Conservation (phyloP, 2,329 filamentous ascomycete species). For the Fusarium sterilihyphosum region DNA sequence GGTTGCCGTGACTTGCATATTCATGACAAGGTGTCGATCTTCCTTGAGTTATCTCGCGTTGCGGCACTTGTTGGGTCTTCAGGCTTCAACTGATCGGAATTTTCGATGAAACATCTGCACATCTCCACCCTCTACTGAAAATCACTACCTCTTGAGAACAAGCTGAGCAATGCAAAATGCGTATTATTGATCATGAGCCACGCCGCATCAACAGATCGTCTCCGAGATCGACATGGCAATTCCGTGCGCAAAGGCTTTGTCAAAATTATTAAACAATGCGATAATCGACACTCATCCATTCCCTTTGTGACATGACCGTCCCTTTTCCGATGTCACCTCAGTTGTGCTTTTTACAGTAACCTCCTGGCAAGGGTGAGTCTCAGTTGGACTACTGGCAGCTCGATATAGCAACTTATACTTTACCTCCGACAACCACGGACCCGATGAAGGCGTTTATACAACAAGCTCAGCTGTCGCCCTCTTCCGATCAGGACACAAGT, state of each 20-base stretch:
- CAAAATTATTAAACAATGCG: conserved; percentile 23
- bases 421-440: conserved; percentile 15
- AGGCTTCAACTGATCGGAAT: neutral
- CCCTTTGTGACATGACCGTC: neutral
- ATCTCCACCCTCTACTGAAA: neutral
- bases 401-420: conserved; percentile 40
- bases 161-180: conserved; percentile 9
- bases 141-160: conserved; percentile 10
- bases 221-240: conserved; percentile 24
- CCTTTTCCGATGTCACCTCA: conserved; percentile 18
- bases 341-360: neutral
- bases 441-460: conserved; percentile 23
- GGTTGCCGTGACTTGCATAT: conserved; percentile 4
- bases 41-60: neutral
- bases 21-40: neutral
- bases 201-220: conserved; percentile 18
- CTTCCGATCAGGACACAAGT: conserved; percentile 14
- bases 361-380: conserved; percentile 22
- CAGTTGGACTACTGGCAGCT: conserved; percentile 20
- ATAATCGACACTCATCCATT: conserved; percentile 1
- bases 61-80: neutral
- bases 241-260: conserved; percentile 20
- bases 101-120: conserved; percentile 20
- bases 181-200: conserved; percentile 5
- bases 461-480: conserved; percentile 13